Conservation (phyloP, 257 asterid genomes). For the Voacanga thouarsii region DNA sequence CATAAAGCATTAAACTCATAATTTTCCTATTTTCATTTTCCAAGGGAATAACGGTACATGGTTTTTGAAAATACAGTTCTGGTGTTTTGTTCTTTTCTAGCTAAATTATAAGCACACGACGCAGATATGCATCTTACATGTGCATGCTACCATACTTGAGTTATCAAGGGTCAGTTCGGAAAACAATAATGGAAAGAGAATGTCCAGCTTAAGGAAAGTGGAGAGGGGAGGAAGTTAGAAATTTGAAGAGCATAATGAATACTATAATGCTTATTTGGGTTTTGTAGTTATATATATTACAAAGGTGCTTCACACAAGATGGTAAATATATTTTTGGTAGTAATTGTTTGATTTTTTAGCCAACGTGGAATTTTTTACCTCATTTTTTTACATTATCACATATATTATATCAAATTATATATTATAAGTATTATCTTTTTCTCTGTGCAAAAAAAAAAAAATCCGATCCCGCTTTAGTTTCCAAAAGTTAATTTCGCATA, state of each 20-base stretch:
- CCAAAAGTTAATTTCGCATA: not conserved
- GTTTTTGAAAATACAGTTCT: not conserved
- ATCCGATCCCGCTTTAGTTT: too few relatives aligned
- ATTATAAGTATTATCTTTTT: not conserved
- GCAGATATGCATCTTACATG: not conserved
- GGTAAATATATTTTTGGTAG: too few relatives aligned
- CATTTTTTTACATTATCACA: too few relatives aligned
- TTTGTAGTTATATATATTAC: too few relatives aligned
- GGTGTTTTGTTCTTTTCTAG: not conserved
- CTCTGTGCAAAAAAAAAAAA: not conserved
- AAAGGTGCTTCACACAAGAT: too few relatives aligned
- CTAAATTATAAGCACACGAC: not conserved
- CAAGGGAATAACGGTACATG: not conserved
- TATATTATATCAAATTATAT: too few relatives aligned
- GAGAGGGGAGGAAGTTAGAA: not conserved
- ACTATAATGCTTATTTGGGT: not conserved
- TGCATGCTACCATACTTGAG: not conserved
- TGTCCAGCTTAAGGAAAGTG: not conserved
- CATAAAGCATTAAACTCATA: constrained; percentile 15
- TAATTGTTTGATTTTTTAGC: too few relatives aligned
- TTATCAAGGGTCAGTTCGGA: not conserved
- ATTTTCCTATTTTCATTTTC: not conserved
- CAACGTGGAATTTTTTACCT: too few relatives aligned
- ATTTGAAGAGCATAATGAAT: not conserved
- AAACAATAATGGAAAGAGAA: not conserved